Conservation (phyloP, 163 green algal genomes). For the Scenedesmus sp. region DNA sequence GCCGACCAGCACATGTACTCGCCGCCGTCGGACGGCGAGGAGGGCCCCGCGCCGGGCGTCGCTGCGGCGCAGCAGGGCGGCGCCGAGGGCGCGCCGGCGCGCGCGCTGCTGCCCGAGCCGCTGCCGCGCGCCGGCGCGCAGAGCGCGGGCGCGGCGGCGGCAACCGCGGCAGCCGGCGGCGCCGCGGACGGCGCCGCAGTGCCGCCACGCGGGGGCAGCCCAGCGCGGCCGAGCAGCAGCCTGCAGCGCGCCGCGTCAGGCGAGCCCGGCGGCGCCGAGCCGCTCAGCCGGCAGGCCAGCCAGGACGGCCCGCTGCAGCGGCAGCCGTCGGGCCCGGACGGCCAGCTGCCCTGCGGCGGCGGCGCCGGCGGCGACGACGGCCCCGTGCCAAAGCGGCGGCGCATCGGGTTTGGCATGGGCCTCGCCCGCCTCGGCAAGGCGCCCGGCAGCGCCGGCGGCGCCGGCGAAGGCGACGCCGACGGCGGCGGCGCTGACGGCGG, state of each 20-base stretch:
- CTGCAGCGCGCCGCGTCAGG: too few relatives aligned
- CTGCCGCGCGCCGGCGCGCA: background rate
- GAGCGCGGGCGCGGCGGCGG: background rate
- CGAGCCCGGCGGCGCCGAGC: background rate
- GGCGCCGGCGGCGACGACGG: background rate
- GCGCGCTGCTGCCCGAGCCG: too few relatives aligned
- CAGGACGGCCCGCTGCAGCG: too few relatives aligned
- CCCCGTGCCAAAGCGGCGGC: slow-evolving; percentile 28
- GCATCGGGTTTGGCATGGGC: slow-evolving; percentile 37
- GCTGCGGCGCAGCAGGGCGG: too few relatives aligned
- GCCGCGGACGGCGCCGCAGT: too few relatives aligned
- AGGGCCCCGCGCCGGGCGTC: background rate
- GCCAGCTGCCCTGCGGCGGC: too few relatives aligned
- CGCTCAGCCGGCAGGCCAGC: too few relatives aligned
- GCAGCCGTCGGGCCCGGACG: too few relatives aligned
- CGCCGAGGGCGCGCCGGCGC: too few relatives aligned
- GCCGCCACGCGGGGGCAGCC: too few relatives aligned
- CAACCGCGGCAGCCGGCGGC: background rate
- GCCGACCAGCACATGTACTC: slow-evolving; percentile 17
- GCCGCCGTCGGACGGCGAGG: slow-evolving; percentile 24
- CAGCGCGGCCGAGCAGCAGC: too few relatives aligned
- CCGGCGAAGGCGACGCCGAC: background rate
- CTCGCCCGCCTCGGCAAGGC: slow-evolving; percentile 23
- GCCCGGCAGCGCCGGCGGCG: background rate
- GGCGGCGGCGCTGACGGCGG: background rate